Evolutionary conservation across 495 filamentous ascomycete genomes (phyloP), one percentile per base, ranked within the genome.

Genomic region (Sporormia fimetaria): DNA sequence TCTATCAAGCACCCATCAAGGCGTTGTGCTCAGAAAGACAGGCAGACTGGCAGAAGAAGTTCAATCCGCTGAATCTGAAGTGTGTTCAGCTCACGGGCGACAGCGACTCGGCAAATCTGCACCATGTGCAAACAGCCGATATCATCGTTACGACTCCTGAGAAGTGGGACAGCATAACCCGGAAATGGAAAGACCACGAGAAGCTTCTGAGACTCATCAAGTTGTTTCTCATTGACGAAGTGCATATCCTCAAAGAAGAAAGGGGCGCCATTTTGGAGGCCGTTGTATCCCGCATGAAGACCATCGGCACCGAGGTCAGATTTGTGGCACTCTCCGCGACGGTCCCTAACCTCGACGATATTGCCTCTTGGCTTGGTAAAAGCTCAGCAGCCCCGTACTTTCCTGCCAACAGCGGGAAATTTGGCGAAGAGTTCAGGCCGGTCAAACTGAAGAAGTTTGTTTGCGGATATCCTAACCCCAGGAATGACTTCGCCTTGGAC

Each of bases 121-220:
- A 66, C 30, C 75, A 70, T 43, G 81, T 94, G 9, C 80, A 86
- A 37, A 76, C 65, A 51, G 88, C 87, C 24, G 81, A 79, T 36
- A 86, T 98, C 41, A 94, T 98, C 42, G 78, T 98, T 34, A 96
- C 90, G 0, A 98, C 90, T 0, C 90, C 90, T 0, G 90, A 98
- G 60, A 98, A 98, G 58, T 98, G 90, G 90, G 90, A 98, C 60
- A 93, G 85, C 43, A 81, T 98, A 60, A 98, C 90, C 1, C 72
- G 90, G 21, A 90, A 87, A 59, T 98, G 90, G 90, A 78, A 83
- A 51, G 90, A 96, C 51, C 85, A 96, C 54, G 68, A 69, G 33
- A 83, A 71, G 49, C 65, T 98, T 16, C 76, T 96, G 62, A 74
- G 85, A 47, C 64, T 95, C 47, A 77, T 98, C 18, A 85, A 85